Evolutionary conservation across 2,329 filamentous ascomycete genomes (phyloP).

Genomic region (Bipolaris gigantea): DNA sequence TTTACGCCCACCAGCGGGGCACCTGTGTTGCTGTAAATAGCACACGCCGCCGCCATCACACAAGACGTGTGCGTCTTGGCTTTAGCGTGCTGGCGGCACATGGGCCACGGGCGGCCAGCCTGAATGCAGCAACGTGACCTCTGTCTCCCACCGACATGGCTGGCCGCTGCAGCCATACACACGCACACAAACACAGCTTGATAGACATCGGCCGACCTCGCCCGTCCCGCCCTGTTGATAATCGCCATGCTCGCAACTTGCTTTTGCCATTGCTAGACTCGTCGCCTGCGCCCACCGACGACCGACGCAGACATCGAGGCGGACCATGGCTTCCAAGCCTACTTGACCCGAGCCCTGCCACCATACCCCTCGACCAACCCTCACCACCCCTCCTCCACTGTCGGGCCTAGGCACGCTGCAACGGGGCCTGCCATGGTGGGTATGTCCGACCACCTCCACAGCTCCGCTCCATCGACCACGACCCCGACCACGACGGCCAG

Average conservation of each 20-base stretch:
- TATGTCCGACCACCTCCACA: slow-evolving; percentile 12
- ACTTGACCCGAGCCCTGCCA: not conserved
- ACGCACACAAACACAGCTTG: not conserved
- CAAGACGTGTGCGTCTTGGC: not conserved
- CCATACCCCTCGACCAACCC: not conserved
- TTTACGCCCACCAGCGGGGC: not conserved
- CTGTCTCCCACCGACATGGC: slow-evolving; percentile 2
- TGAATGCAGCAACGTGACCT: slow-evolving; percentile 10
- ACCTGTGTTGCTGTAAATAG: slow-evolving; percentile 11
- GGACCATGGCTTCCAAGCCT: not conserved
- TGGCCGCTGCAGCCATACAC: slow-evolving; percentile 5
- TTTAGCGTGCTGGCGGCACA: slow-evolving; percentile 5
- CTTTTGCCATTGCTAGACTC: slow-evolving; percentile 3
- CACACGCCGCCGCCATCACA: slow-evolving; percentile 2
- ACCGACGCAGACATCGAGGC: not conserved
- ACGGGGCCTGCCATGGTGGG: slow-evolving; percentile 27
- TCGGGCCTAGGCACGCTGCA: not conserved
- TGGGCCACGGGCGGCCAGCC: slow-evolving; percentile 5
- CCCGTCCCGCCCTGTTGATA: not conserved
- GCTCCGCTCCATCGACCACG: slow-evolving; percentile 1
- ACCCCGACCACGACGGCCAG: slow-evolving; percentile 6
- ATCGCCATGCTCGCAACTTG: slow-evolving; percentile 4
- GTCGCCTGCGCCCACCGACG: not conserved
- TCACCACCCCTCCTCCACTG: not conserved
- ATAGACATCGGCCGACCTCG: slow-evolving; percentile 1